Percentiles rank a stretch among this genome's conserved stretches.
These are phyloP conservation scores for Paradendryphiella salina DNA, from an alignment of 2,329 filamentous ascomycete species.

Conservation along the genomic window DNA sequence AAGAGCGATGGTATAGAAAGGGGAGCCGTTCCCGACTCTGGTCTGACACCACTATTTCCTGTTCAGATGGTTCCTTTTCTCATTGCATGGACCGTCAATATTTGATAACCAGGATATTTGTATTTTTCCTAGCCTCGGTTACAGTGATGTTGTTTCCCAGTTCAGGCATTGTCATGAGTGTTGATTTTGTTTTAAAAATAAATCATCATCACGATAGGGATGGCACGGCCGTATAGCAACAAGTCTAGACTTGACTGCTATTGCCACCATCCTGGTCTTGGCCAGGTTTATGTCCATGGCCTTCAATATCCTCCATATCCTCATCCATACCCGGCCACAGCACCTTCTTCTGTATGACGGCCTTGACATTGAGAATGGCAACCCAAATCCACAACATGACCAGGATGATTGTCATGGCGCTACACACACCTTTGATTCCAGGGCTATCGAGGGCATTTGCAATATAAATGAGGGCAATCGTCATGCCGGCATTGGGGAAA, in stretches of 20 bases:
- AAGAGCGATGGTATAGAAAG: too few relatives aligned
- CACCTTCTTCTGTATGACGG: constrained; percentile 53
- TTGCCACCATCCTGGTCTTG: constrained; percentile 10
- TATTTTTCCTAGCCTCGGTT: too few relatives aligned
- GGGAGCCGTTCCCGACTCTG: too few relatives aligned
- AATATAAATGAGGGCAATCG: constrained; percentile 57
- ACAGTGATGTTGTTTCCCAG: too few relatives aligned
- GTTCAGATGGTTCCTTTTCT: too few relatives aligned
- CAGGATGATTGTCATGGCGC: constrained; percentile 59
- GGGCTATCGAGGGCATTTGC: constrained; percentile 57
- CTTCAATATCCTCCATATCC: constrained; percentile 51
- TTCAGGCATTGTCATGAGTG: too few relatives aligned
- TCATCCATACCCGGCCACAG: constrained; percentile 65
- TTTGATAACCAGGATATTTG: too few relatives aligned
- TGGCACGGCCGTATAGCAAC: too few relatives aligned
- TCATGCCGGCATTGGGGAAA: constrained; percentile 65
- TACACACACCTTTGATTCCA: constrained; percentile 57
- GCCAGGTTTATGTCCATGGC: constrained; percentile 14
- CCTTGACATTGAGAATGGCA: constrained; percentile 54
- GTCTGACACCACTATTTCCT: too few relatives aligned
- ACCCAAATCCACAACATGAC: constrained; percentile 60
- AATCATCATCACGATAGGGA: too few relatives aligned
- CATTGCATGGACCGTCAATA: too few relatives aligned
- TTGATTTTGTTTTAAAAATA: too few relatives aligned
- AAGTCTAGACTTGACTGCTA: neutral